These are phyloP conservation scores for Endoconidiophora laricicola DNA, from an alignment of 2,329 filamentous ascomycete species.

Conservation along the genomic window DNA sequence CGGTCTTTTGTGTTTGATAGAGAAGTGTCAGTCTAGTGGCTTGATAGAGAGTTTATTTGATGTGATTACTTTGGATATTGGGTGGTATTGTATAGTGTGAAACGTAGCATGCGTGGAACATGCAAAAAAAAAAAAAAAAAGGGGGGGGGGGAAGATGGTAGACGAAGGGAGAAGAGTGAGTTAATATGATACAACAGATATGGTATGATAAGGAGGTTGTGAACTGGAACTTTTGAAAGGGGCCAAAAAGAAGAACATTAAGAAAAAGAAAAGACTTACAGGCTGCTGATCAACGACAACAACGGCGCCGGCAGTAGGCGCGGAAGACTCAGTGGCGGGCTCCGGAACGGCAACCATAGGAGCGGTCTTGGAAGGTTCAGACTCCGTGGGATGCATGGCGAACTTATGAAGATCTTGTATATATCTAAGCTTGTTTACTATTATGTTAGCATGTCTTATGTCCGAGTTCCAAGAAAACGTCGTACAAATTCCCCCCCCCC, in stretches of 20 bases:
- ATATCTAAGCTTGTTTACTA: neutral
- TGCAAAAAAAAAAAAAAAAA: neutral
- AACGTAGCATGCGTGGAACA: too few relatives aligned
- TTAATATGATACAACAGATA: neutral
- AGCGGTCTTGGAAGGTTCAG: neutral
- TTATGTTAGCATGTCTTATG: neutral
- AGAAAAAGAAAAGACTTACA: slow-evolving; percentile 1
- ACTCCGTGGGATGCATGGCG: slow-evolving; percentile 3
- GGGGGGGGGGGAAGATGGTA: neutral
- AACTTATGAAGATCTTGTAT: neutral
- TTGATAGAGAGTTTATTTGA: neutral
- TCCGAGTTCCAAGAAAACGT: too few relatives aligned
- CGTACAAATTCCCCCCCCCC: too few relatives aligned
- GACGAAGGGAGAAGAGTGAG: neutral
- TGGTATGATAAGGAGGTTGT: neutral
- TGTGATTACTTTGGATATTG: neutral
- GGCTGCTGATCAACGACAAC: slow-evolving; percentile 14
- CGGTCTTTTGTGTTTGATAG: slow-evolving; percentile 8
- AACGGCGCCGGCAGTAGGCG: neutral
- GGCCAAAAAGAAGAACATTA: neutral
- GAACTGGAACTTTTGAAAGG: neutral
- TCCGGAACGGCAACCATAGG: slow-evolving; percentile 6
- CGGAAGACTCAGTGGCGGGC: neutral
- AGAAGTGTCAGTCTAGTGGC: neutral
- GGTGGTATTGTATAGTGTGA: neutral